These are phyloP conservation scores for Bipolaris oryzae DNA, from an alignment of 2,329 filamentous ascomycete genomes.

Conservation along the genomic window DNA sequence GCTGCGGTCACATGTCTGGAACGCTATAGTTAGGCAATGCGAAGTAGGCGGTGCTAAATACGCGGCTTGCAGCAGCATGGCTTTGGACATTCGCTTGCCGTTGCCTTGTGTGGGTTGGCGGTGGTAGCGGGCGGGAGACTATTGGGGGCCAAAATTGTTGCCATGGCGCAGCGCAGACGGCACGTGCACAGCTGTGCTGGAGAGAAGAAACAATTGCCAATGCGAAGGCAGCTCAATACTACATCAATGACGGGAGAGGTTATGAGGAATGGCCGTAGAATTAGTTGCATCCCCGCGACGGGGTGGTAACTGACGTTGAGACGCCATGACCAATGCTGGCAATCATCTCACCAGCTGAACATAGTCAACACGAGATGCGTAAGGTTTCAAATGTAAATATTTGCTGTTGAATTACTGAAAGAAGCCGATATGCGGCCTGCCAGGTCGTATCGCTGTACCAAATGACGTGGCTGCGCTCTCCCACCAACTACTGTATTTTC, in stretches of 20 bases:
- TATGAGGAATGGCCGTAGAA: neutral
- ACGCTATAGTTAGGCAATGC: neutral
- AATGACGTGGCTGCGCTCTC: neutral
- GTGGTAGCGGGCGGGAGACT: constrained; percentile 3
- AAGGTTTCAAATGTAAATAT: neutral
- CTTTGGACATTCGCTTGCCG: constrained; percentile 14
- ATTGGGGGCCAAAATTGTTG: constrained; percentile 19
- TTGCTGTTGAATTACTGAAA: neutral
- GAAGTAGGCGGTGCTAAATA: constrained; percentile 24
- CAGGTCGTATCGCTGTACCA: neutral
- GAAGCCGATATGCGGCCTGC: neutral
- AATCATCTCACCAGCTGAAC: no score
- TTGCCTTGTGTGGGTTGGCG: constrained; percentile 9
- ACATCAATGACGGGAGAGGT: neutral
- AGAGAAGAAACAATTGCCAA: neutral
- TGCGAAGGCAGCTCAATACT: neutral
- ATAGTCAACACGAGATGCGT: neutral
- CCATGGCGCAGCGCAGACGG: neutral
- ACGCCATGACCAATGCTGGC: neutral
- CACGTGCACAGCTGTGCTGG: neutral
- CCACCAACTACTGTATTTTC: neutral
- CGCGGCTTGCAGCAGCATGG: constrained; percentile 17
- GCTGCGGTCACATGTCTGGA: neutral
- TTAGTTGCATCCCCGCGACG: neutral
- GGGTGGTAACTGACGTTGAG: neutral